These are phyloP conservation scores for Isatis lusitanica DNA, from an alignment of 441 rosid species.

Conservation along the genomic window DNA sequence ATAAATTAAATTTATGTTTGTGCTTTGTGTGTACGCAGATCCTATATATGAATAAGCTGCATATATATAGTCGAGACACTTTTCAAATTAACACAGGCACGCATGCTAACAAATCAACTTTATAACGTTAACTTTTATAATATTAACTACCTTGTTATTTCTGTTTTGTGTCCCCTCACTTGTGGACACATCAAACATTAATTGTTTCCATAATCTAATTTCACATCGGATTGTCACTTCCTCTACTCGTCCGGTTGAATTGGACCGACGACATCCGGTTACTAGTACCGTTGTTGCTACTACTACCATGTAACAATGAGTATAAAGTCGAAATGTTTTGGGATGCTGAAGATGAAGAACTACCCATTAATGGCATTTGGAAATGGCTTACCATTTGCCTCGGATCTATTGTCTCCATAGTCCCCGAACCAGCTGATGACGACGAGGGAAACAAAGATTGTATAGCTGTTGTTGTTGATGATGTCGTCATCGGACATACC, in stretches of 20 bases:
- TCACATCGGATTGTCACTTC: constrained; percentile 26
- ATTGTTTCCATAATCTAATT: constrained; percentile 15
- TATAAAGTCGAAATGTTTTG: constrained; percentile 47
- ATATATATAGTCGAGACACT: neutral
- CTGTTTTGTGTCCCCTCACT: constrained; percentile 8
- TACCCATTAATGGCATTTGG: constrained; percentile 49
- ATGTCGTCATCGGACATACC: constrained; percentile 43
- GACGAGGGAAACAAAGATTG: constrained; percentile 61
- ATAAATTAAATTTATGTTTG: neutral
- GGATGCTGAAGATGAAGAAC: constrained; percentile 38
- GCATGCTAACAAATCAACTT: neutral
- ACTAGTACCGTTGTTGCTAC: constrained; percentile 17
- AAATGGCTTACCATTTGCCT: constrained; percentile 56
- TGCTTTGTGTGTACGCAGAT: neutral
- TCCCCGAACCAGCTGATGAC: constrained; percentile 13
- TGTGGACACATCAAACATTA: constrained; percentile 14
- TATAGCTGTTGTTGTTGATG: constrained; percentile 37
- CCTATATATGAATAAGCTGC: neutral
- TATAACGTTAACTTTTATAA: neutral
- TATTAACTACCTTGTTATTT: neutral
- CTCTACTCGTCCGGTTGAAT: constrained; percentile 30
- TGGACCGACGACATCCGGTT: constrained; percentile 25
- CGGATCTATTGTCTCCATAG: constrained; percentile 44
- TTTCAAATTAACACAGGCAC: constrained; percentile 8
- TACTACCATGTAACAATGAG: constrained; percentile 42